A percentile compares a stretch with the other conserved stretches of the same genome.
These are phyloP conservation scores for Gynostemma pentaphyllum DNA, from an alignment of 306 rosid species.

Conservation along the genomic window DNA sequence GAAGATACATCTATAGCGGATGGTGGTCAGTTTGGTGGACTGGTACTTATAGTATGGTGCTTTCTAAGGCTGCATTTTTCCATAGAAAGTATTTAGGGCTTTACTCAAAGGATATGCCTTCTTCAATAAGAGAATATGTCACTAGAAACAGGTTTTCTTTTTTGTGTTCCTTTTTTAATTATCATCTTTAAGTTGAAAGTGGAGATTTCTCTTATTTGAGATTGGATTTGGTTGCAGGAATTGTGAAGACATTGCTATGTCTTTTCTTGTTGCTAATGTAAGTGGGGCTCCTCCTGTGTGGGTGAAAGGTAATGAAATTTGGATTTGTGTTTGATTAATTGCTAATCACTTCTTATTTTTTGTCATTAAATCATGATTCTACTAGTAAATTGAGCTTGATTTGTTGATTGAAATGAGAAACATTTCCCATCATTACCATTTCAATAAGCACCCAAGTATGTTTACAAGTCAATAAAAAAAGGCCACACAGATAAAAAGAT, in stretches of 20 bases:
- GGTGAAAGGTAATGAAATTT: conserved; percentile 65
- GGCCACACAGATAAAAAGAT: too few relatives aligned
- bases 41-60: conserved; percentile 91
- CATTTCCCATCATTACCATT: too few relatives aligned
- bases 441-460: too few relatives aligned
- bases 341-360: background rate
- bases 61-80: conserved; percentile 95
- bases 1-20: conserved; percentile 59
- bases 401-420: too few relatives aligned
- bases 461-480: too few relatives aligned
- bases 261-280: conserved; percentile 87
- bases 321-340: background rate
- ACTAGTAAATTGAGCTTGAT: background rate
- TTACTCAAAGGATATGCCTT: conserved; percentile 77
- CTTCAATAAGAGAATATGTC: conserved; percentile 59
- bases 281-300: conserved; percentile 93
- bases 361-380: background rate
- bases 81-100: conserved; percentile 76
- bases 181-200: too few relatives aligned
- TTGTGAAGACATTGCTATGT: conserved; percentile 98
- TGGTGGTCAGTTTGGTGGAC: conserved; percentile 99
- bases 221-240: conserved; percentile 38
- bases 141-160: conserved; percentile 55
- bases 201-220: too few relatives aligned
- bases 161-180: background rate